A percentile compares a stretch with the other conserved stretches of the same genome.
Evolutionary conservation across 768 basidiomycete species (phyloP).

Genomic region (Hortiboletus flavorubellus): DNA sequence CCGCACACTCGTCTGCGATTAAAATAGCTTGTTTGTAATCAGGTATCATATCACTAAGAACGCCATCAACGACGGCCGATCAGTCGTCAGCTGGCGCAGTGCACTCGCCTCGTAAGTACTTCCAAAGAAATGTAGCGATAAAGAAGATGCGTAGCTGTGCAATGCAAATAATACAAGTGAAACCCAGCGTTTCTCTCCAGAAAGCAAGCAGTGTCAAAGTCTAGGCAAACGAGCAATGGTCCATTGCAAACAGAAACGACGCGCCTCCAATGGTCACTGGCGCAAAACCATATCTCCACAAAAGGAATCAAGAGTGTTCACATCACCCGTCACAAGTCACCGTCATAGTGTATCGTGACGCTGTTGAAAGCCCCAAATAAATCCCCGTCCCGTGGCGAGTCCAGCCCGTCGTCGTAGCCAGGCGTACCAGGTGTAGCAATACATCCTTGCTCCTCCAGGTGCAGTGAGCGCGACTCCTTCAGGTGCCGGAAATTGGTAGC

Average conservation of each 20-base stretch:
- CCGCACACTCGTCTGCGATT: conserved; percentile 16
- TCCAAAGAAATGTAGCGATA: conserved; percentile 19
- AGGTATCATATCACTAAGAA: conserved; percentile 32
- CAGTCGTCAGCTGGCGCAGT: conserved; percentile 19
- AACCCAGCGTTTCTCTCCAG: conserved; percentile 18
- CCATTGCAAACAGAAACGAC: conserved; percentile 13
- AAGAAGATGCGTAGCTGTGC: conserved; percentile 23
- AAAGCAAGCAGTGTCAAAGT: conserved; percentile 22
- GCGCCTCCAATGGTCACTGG: conserved; percentile 10
- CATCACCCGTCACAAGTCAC: conserved; percentile 41
- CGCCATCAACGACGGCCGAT: conserved; percentile 18
- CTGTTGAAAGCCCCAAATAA: conserved; percentile 87
- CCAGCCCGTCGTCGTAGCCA: conserved; percentile 43
- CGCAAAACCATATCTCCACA: conserved; percentile 6
- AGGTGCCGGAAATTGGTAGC: conserved; percentile 87
- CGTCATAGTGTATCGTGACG: conserved; percentile 85
- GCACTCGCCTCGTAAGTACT: conserved; percentile 21
- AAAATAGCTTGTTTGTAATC: conserved; percentile 29
- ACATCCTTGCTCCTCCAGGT: conserved; percentile 68
- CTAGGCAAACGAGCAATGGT: conserved; percentile 15
- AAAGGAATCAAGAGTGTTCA: conserved; percentile 1
- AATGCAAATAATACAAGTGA: conserved; percentile 36
- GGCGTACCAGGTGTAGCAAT: conserved; percentile 37
- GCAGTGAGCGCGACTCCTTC: conserved; percentile 88
- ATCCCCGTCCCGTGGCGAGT: conserved; percentile 50